These are phyloP conservation scores for Pseudomonodictys pantanalensis DNA, from an alignment of 495 filamentous ascomycete genomes.

Conservation along the genomic window DNA sequence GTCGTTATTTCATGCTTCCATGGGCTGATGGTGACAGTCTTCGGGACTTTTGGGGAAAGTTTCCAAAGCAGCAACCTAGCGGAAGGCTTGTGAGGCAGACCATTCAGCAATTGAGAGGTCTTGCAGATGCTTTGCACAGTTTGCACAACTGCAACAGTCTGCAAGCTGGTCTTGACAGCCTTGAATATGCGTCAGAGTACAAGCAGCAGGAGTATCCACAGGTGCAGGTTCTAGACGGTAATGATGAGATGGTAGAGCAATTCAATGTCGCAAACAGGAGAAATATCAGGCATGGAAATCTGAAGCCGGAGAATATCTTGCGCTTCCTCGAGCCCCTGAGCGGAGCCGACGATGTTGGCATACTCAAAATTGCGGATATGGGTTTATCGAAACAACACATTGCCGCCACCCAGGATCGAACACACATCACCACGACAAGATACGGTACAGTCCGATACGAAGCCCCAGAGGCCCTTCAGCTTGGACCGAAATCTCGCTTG, in stretches of 20 bases:
- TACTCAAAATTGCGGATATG: background rate
- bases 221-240: background rate
- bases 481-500: background rate
- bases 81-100: background rate
- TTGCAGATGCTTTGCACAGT: background rate
- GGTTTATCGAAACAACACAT: background rate
- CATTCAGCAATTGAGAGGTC: background rate
- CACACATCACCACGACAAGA: background rate
- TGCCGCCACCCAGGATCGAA: background rate
- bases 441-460: background rate
- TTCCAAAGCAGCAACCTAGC: background rate
- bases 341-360: background rate
- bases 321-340: background rate
- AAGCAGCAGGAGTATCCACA: background rate
- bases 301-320: slow-evolving; percentile 12
- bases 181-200: background rate
- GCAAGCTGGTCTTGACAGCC: background rate
- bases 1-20: background rate
- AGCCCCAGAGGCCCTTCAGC: background rate
- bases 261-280: background rate
- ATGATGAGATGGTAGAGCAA: background rate
- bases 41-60: background rate
- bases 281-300: background rate
- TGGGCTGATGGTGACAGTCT: background rate
- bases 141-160: background rate